Base-by-base conservation (phyloP, 1,284 basidiomycete species). In the Phenoliferia sp. region DNA sequence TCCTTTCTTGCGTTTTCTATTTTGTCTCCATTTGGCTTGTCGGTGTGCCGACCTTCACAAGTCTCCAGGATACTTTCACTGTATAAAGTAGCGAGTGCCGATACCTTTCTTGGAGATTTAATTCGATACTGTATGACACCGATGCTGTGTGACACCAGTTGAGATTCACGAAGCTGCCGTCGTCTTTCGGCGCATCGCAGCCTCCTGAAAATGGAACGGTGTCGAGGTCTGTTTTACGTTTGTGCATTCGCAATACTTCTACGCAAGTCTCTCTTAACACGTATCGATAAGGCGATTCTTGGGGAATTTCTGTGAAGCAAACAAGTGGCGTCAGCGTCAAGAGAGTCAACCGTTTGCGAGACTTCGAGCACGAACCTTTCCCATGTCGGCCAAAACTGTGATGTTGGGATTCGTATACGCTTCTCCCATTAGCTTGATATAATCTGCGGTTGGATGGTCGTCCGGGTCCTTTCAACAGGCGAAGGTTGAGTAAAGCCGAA, bases 391-490 rank as follows among this genome's bases (percentile, higher is more conserved):
- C 26, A 66, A 34, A 2, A 50, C 31, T 0, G 66, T 68, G 50
- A 68, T 34, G 60, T 66, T 68, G 34, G 63, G 58, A 57, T 70
- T 68, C 33, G 39, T n/a, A 65, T 67, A 69, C 6, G 62, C 36
- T 56, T 67, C 63, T 19, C 32, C 16, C 10, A 52, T 26, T 16
- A 16, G 3, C 4, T 19, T 9, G 36, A 65, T 55, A 55, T 32
- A 61, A 19, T 66, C 59, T 28, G 50, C 64, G 4, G 62, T 69
- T 15, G 69, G 69, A 52, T 64, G 61, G 9, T 50, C 52, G 34
- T 61, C 28, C 10, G 69, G 69, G 44, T 66, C 61, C n/a, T n/a
- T n/a, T n/a, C n/a, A n/a, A 48, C 69, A 70, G 28, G 63, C 63
- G 29, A 67, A 56, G 48, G 44, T 7, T 6, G 33, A 28, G 16